Evolutionary conservation across 2,329 filamentous ascomycete genomes (phyloP), one percentile per base, ranked within the genome.

Genomic region (Decorospora gaudefroyi): DNA sequence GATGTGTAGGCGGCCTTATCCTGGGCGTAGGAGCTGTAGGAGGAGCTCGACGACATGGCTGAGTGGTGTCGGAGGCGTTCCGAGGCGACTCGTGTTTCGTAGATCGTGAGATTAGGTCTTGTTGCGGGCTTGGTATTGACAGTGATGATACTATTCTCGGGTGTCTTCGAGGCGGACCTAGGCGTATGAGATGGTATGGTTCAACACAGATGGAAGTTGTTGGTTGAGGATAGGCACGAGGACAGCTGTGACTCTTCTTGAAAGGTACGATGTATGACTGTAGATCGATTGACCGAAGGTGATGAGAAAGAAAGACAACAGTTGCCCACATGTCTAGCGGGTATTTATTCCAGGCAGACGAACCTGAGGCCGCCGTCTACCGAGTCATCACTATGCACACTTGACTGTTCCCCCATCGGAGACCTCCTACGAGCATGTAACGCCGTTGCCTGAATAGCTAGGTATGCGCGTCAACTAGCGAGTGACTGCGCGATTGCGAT

Each of bases 261-360:
- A 30, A 9, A 31, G n/a, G 43, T 13, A 27, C 26, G 33, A 36
- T 32, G n/a, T n/a, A 54, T 55, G 56, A 59, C 51, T 59, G 50
- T 42, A 46, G 42, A 41, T 34, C 13, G 19, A 43, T 28, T 42
- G 22, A 46, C 35, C 31, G 29, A 15, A 25, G 22, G 29, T 25
- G 42, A 40, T 41, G 41, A 28, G 47, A 53, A 50, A 38, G 49
- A 54, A 51, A 51, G 50, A 48, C 29, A 34, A 13, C 28, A 27
- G 35, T 13, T 16, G 42, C 36, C 36, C 27, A 38, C 49, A 37
- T 40, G 22, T 30, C 38, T 18, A 19, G 40, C 41, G 42, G 61
- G 60, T 66, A 67, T 67, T 42, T 36, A 65, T 42, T 46, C 58
- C 52, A 67, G 62, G 62, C 63, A 67, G 57, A 60, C 51, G 6